These are phyloP conservation scores for Pistacia vera DNA, from an alignment of 345 rosid genomes.

Conservation along the genomic window DNA sequence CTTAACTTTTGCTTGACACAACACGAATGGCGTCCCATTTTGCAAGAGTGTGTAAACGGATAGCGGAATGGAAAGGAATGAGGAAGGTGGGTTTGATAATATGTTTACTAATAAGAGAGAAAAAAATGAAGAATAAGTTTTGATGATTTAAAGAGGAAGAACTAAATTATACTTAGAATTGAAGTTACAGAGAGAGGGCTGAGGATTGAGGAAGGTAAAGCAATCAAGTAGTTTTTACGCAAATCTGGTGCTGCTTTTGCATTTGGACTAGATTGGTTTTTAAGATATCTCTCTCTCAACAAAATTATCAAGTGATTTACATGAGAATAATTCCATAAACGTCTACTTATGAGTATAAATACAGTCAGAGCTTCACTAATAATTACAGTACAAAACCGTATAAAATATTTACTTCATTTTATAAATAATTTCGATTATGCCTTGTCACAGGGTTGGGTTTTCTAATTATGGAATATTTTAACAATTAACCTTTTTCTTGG, in stretches of 20 bases:
- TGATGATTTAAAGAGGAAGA: constrained; percentile 38
- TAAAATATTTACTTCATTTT: neutral
- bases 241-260: constrained; percentile 58
- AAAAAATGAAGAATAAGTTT: constrained; percentile 15
- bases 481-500: neutral
- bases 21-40: constrained; percentile 61
- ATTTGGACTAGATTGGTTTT: constrained; percentile 50
- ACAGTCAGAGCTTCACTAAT: neutral
- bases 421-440: neutral
- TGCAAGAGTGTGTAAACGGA: no score
- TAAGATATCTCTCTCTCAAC: constrained; percentile 44
- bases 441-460: neutral
- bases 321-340: constrained; percentile 22
- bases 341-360: constrained; percentile 24
- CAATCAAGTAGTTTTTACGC: constrained; percentile 70
- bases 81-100: constrained; percentile 20
- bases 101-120: neutral
- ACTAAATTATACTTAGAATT: constrained; percentile 54
- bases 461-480: neutral
- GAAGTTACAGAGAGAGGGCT: constrained; percentile 45
- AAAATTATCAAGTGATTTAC: constrained; percentile 2
- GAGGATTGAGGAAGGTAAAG: constrained; percentile 45
- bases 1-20: constrained; percentile 59
- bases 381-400: neutral
- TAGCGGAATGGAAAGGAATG: neutral